Conservation (phyloP, 257 asterid genomes). For the Euphrasia confusa region DNA sequence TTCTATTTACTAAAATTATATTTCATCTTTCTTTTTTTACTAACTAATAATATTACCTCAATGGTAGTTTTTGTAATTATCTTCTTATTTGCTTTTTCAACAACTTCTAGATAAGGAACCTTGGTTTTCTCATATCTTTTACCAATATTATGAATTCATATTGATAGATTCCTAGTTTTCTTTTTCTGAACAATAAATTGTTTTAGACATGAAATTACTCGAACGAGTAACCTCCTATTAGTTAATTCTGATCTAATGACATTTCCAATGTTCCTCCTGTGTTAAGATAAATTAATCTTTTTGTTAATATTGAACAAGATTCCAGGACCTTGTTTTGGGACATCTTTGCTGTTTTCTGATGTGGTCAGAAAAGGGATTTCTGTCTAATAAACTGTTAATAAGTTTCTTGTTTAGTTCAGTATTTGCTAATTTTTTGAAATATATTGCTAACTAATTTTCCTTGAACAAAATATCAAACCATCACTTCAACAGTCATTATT, state of each 20-base stretch:
- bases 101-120: neutral
- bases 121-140: neutral
- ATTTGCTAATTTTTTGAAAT: neutral
- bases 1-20: neutral
- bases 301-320: neutral
- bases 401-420: neutral
- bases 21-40: neutral
- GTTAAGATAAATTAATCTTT: conserved; percentile 2
- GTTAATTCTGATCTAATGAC: neutral
- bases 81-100: no score
- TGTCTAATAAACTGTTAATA: conserved; percentile 4
- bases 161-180: neutral
- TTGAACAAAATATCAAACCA: no score
- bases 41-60: neutral
- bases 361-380: conserved; percentile 7
- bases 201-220: neutral
- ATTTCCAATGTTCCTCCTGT: neutral
- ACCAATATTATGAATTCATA: neutral
- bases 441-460: neutral
- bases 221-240: neutral
- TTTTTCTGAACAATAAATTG: neutral
- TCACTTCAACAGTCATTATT: neutral
- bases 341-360: neutral
- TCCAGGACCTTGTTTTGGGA: conserved; percentile 8
- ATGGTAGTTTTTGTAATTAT: no score